phyloP scores from a whole-genome alignment of 345 rosid genomes.

The Durio zibethinus region DNA sequence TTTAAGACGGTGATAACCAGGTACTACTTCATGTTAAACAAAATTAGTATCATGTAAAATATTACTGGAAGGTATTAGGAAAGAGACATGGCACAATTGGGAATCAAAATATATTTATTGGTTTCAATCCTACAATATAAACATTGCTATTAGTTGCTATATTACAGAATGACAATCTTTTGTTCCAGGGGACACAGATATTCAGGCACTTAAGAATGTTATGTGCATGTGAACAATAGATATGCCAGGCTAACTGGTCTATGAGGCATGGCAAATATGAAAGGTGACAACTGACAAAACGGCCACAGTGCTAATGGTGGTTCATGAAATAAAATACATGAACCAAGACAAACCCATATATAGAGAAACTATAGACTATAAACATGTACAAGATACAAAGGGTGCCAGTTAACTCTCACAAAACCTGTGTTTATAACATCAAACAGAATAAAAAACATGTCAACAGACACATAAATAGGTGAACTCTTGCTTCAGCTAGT shows the following conservation, averaged over 20 bases:
- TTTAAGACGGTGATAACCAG: not conserved
- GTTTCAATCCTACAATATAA: conserved; percentile 7
- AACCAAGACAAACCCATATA: conserved; percentile 7
- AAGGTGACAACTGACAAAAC: not conserved
- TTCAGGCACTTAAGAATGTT: not conserved
- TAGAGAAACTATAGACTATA: conserved; percentile 30
- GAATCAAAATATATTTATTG: not conserved
- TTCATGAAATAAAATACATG: conserved; percentile 21
- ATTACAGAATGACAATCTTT: not conserved
- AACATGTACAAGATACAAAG: conserved; percentile 58
- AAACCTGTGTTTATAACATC: conserved; percentile 46
- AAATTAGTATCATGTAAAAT: not conserved
- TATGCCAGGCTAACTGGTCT: not conserved
- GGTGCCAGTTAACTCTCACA: conserved; percentile 32
- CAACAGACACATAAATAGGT: conserved; percentile 33
- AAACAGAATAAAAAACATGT: conserved; percentile 33
- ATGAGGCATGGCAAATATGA: not conserved
- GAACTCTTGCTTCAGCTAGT: conserved; percentile 24
- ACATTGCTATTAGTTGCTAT: not conserved
- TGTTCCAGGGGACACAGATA: not conserved
- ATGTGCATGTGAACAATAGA: not conserved
- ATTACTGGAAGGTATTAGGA: not conserved
- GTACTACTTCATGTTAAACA: not conserved
- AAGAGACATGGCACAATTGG: not conserved
- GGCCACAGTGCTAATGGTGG: not conserved